A percentile compares a stretch with the other conserved stretches of the same genome.
These are phyloP conservation scores for Flaveria sonorensis DNA, from an alignment of 129 eudicot species.

Conservation along the genomic window DNA sequence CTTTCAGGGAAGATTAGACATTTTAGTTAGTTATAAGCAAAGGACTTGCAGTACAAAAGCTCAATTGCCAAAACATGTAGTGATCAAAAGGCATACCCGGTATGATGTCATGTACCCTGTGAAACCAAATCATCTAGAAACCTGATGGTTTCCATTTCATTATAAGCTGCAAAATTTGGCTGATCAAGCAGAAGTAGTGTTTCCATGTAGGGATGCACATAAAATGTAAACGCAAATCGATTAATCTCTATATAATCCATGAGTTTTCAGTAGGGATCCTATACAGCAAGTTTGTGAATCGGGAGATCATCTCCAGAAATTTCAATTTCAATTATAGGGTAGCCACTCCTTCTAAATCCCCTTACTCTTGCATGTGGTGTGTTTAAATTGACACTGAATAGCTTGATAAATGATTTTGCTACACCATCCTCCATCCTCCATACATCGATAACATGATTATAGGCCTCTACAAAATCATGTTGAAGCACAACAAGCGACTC, in stretches of 20 bases:
- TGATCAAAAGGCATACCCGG: not conserved
- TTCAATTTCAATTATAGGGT: not conserved
- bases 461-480: not conserved
- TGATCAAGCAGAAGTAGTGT: slow-evolving; percentile 4
- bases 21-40: no score
- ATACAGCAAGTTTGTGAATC: not conserved
- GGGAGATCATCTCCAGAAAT: no score
- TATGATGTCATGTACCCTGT: not conserved
- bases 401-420: not conserved
- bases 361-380: not conserved
- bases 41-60: not conserved
- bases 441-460: not conserved
- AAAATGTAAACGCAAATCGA: not conserved
- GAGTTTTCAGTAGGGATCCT: not conserved
- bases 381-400: not conserved
- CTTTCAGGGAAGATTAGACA: no score
- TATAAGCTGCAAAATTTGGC: not conserved
- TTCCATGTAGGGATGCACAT: slow-evolving; percentile 8
- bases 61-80: not conserved
- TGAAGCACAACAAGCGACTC: not conserved
- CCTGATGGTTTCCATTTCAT: not conserved
- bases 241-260: not conserved
- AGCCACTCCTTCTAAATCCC: not conserved
- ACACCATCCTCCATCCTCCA: not conserved
- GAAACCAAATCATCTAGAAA: not conserved